A percentile compares a stretch with the other conserved stretches of the same genome.
phyloP scores from a whole-genome alignment of 805 yeast genomes.

The Nakazawaea populi region DNA sequence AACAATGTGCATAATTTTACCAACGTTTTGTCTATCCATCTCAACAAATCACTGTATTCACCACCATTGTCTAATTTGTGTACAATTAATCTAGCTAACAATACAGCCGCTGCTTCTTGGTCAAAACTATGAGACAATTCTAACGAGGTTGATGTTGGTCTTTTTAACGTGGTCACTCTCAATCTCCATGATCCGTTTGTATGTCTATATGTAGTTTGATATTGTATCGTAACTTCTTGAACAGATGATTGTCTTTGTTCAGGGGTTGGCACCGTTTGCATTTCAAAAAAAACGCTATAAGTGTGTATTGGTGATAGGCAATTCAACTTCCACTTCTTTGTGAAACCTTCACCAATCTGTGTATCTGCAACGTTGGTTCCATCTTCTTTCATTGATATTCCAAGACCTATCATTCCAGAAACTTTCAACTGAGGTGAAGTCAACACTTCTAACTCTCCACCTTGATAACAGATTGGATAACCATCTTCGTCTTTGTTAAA shows the following conservation, averaged over 20 bases:
- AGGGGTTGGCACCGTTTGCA: slow-evolving; percentile 44
- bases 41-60: slow-evolving; percentile 69
- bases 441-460: slow-evolving; percentile 81
- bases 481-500: slow-evolving; percentile 87
- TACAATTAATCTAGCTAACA: slow-evolving; percentile 87
- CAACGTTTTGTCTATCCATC: slow-evolving; percentile 93
- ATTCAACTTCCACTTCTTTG: slow-evolving; percentile 83
- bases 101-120: slow-evolving; percentile 96
- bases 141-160: slow-evolving; percentile 44
- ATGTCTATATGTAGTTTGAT: slow-evolving; percentile 89
- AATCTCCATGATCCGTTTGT: slow-evolving; percentile 86
- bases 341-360: slow-evolving; percentile 91
- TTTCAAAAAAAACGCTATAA: slow-evolving; percentile 86
- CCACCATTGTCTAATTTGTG: slow-evolving; percentile 81
- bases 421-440: slow-evolving; percentile 85
- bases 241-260: slow-evolving; percentile 33
- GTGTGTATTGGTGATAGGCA: slow-evolving; percentile 82
- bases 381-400: slow-evolving; percentile 64
- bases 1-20: slow-evolving; percentile 87
- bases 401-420: slow-evolving; percentile 92
- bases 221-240: slow-evolving; percentile 49
- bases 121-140: slow-evolving; percentile 69
- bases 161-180: slow-evolving; percentile 81
- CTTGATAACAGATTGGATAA: slow-evolving; percentile 82
- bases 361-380: slow-evolving; percentile 80